Percentiles rank a stretch among this genome's conserved stretches.
Conservation (phyloP, 75 land plant genomes). For the Cryptomeria japonica region DNA sequence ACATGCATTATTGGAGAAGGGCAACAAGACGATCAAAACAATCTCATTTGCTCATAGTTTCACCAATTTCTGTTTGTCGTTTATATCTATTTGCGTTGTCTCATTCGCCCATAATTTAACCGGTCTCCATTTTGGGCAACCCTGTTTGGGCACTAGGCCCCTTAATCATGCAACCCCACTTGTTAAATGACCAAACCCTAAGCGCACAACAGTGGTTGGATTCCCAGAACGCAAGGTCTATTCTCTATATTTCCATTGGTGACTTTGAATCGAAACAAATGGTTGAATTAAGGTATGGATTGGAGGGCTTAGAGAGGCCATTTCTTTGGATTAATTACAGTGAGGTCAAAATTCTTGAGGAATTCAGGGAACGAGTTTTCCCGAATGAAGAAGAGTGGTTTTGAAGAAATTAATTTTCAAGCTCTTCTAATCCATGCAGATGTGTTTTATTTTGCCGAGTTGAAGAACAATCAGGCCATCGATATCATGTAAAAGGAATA, state of each 20-base stretch:
- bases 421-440: neutral
- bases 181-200: neutral
- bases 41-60: too few species aligned
- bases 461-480: neutral
- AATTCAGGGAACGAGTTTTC: too few species aligned
- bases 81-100: too few species aligned
- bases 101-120: too few species aligned
- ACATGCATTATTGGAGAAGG: too few species aligned
- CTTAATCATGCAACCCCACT: neutral
- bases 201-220: neutral
- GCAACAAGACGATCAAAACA: too few species aligned
- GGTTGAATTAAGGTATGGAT: neutral
- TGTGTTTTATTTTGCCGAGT: neutral
- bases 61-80: too few species aligned
- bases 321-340: too few species aligned
- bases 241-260: constrained; percentile 6
- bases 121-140: too few species aligned
- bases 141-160: neutral
- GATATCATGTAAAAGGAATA: too few species aligned
- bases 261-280: neutral
- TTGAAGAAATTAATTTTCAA: neutral
- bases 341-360: too few species aligned
- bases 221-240: neutral
- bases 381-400: neutral
- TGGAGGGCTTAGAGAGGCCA: too few species aligned